Conservation (phyloP, 768 basidiomycete species). For the Exsudoporus frostii region DNA sequence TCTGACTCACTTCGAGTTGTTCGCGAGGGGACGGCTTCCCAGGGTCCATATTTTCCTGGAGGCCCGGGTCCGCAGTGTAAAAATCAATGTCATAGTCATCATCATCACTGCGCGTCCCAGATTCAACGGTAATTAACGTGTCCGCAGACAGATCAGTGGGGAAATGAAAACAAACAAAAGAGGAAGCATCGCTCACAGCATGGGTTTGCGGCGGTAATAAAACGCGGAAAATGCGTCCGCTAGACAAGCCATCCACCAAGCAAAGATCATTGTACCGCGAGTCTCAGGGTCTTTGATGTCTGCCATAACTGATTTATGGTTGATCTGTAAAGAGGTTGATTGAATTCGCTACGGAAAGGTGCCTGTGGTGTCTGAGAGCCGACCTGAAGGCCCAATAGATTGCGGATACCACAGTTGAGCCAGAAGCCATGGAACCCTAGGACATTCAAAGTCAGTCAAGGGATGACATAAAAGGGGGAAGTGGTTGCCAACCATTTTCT, state of each 20-base stretch:
- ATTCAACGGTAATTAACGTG: conserved; percentile 23
- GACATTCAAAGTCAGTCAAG: conserved; percentile 15
- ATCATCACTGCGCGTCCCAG: conserved; percentile 52
- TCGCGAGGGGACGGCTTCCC: conserved; percentile 66
- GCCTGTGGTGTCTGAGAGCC: conserved; percentile 13
- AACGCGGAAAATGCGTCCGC: conserved; percentile 80
- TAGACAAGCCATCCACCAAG: conserved; percentile 92
- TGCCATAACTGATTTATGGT: conserved; percentile 76
- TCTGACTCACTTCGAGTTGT: conserved; percentile 64
- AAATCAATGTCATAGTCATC: conserved; percentile 90
- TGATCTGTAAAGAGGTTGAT: conserved; percentile 51
- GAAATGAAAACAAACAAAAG: neutral
- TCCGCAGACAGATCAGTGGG: conserved; percentile 7
- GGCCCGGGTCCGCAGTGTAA: conserved; percentile 67
- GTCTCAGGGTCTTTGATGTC: conserved; percentile 71
- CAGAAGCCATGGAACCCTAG: conserved; percentile 84
- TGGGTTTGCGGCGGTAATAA: conserved; percentile 83
- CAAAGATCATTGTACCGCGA: conserved; percentile 83
- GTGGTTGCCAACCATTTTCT: conserved; percentile 52
- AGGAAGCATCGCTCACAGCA: conserved; percentile 45
- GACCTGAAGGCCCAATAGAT: conserved; percentile 75
- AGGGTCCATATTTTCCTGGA: conserved; percentile 45
- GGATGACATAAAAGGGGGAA: conserved; percentile 12
- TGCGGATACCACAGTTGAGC: conserved; percentile 73
- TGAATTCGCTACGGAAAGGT: conserved; percentile 1